phyloP scores from a whole-genome alignment of 208 protist species.

The Leishmania tarentolae region DNA sequence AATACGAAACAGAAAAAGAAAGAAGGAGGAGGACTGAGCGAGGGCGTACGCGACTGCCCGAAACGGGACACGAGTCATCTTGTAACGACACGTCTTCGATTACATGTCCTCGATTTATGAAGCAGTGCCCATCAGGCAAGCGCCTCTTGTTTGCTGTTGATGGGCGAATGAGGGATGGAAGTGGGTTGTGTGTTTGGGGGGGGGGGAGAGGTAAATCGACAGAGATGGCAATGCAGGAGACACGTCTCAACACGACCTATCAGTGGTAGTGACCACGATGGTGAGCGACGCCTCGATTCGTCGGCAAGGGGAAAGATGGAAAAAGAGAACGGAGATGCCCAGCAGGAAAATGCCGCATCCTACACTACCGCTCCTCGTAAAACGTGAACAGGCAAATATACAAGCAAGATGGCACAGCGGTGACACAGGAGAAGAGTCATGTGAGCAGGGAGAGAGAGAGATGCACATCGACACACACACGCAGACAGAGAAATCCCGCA shows the following conservation, averaged over 20 bases:
- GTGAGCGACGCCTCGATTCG: not conserved
- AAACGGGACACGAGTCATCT: not conserved
- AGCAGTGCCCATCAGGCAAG: not conserved
- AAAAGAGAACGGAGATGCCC: not conserved
- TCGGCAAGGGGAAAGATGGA: not conserved
- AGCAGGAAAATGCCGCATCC: not conserved
- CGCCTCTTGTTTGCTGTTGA: not conserved
- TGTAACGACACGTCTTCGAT: not conserved
- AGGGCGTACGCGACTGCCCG: not conserved
- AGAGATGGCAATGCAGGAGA: not conserved
- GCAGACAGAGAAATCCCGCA: conserved; percentile 8
- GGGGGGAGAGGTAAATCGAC: not conserved
- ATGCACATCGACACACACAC: conserved; percentile 6
- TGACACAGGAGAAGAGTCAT: not conserved
- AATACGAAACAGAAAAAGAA: not conserved
- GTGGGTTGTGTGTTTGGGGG: too few species aligned
- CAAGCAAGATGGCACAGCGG: not conserved
- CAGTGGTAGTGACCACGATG: not conserved
- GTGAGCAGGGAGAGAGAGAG: too few species aligned
- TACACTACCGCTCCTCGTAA: not conserved
- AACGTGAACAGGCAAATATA: not conserved
- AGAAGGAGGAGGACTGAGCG: not conserved
- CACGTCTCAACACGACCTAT: not conserved
- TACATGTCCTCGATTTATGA: not conserved
- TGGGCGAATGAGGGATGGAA: not conserved